Percentiles rank a stretch among this genome's conserved stretches.
Conservation (phyloP, 148 eudicot species). For the Oxyria digyna region DNA sequence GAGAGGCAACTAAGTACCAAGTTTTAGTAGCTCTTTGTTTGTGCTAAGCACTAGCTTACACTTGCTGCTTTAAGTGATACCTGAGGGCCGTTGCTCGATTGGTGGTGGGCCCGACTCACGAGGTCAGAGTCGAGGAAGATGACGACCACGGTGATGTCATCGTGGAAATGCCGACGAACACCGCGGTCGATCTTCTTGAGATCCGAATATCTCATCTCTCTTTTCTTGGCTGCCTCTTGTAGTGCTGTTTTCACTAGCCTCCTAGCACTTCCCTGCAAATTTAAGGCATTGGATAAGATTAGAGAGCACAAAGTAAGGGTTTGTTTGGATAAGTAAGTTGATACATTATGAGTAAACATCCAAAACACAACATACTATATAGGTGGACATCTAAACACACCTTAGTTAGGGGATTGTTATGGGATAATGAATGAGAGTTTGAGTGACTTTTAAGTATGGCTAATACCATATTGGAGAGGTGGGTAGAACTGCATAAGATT, state of each 20-base stretch:
- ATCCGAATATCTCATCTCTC: constrained; percentile 11
- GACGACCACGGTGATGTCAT: constrained; percentile 6
- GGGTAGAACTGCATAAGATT: too few species aligned
- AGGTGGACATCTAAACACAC: too few species aligned
- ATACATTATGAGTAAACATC: too few species aligned
- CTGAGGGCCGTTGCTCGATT: neutral
- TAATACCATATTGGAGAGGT: too few species aligned
- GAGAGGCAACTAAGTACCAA: constrained; percentile 3
- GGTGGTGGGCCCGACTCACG: constrained; percentile 1
- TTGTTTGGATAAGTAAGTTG: too few species aligned
- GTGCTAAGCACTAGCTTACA: neutral
- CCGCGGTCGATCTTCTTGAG: constrained; percentile 10
- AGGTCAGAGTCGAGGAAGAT: constrained; percentile 6
- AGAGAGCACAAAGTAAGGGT: too few species aligned
- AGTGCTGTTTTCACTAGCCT: neutral
- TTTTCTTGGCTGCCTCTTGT: constrained; percentile 9
- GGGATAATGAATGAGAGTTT: too few species aligned
- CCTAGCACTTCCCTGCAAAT: constrained; percentile 8
- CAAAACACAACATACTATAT: too few species aligned
- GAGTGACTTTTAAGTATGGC: too few species aligned
- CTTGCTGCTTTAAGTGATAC: constrained; percentile 1
- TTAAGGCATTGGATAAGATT: too few species aligned
- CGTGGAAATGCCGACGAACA: constrained; percentile 10
- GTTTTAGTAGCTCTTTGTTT: neutral
- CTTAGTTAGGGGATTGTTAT: too few species aligned